Conservation (phyloP, 306 rosid genomes). For the Myrica gale region DNA sequence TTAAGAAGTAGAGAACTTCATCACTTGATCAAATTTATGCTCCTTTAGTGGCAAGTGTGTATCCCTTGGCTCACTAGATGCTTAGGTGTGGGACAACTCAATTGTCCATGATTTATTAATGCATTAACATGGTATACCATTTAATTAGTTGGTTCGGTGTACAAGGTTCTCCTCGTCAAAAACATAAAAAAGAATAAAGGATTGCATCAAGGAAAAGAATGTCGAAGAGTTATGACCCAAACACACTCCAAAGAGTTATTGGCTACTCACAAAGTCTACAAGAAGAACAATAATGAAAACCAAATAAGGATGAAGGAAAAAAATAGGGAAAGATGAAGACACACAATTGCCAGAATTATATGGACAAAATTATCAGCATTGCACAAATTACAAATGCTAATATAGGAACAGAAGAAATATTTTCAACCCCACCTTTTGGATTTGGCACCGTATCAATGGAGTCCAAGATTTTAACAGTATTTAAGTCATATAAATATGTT, state of each 20-base stretch:
- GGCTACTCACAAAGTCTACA: not conserved
- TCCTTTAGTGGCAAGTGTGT: no score
- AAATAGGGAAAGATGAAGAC: slow-evolving; percentile 8
- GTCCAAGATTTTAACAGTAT: slow-evolving; percentile 81
- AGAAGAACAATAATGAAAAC: not conserved
- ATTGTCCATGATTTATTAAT: no score
- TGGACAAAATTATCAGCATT: slow-evolving; percentile 12
- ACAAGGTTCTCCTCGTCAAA: no score
- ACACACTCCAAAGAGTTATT: no score
- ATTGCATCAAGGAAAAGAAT: not conserved
- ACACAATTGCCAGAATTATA: not conserved
- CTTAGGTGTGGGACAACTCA: no score
- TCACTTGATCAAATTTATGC: no score
- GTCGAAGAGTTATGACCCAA: not conserved
- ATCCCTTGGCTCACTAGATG: no score
- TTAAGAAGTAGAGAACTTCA: not conserved
- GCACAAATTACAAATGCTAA: slow-evolving; percentile 20
- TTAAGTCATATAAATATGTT: slow-evolving; percentile 73
- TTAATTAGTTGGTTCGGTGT: no score
- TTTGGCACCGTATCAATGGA: slow-evolving; percentile 75
- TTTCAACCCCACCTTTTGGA: slow-evolving; percentile 67
- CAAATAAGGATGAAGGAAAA: not conserved
- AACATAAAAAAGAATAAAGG: no score
- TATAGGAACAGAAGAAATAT: slow-evolving; percentile 9
- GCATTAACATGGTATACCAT: no score